Conservation (phyloP, 2,329 filamentous ascomycete species). For the Pseudopithomyces chartarum region DNA sequence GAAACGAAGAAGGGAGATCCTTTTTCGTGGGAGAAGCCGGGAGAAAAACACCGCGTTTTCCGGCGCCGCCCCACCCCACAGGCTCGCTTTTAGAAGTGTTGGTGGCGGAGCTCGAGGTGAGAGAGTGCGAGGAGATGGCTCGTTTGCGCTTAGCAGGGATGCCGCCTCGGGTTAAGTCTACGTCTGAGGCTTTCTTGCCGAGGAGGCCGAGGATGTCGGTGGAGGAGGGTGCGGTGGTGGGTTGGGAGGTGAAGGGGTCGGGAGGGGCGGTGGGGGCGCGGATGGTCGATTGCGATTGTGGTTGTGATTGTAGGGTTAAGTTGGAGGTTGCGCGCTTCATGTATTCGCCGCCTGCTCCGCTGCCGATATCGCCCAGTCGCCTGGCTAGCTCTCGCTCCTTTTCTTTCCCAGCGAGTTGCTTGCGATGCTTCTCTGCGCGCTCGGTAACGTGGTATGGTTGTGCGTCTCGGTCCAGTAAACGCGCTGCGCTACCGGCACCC, state of each 20-base stretch:
- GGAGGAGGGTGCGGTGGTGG: constrained; percentile 19
- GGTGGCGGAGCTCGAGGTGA: constrained; percentile 27
- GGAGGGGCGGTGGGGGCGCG: constrained; percentile 17
- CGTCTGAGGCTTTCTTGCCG: constrained; percentile 49
- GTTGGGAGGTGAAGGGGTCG: constrained; percentile 19
- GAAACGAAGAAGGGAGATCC: constrained; percentile 31
- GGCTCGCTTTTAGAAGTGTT: constrained; percentile 35
- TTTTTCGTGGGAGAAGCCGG: constrained; percentile 37
- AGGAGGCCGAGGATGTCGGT: constrained; percentile 49
- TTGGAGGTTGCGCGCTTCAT: constrained; percentile 54
- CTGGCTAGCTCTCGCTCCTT: constrained; percentile 74
- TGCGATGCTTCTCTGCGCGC: constrained; percentile 68
- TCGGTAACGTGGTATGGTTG: constrained; percentile 54
- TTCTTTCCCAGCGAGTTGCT: constrained; percentile 68
- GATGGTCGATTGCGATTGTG: no score
- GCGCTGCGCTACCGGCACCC: constrained; percentile 58
- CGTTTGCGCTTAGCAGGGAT: constrained; percentile 51
- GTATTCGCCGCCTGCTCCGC: constrained; percentile 72
- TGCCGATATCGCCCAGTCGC: constrained; percentile 67
- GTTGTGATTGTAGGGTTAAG: not conserved
- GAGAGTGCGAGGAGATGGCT: constrained; percentile 36
- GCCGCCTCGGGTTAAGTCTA: constrained; percentile 38
- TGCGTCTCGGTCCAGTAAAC: constrained; percentile 66
- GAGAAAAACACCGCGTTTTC: constrained; percentile 46
- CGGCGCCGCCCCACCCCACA: constrained; percentile 55